A percentile compares a stretch with the other conserved stretches of the same genome.
These are phyloP conservation scores for Sugiyamaella lignohabitans DNA, from an alignment of 805 yeast species.

Conservation along the genomic window DNA sequence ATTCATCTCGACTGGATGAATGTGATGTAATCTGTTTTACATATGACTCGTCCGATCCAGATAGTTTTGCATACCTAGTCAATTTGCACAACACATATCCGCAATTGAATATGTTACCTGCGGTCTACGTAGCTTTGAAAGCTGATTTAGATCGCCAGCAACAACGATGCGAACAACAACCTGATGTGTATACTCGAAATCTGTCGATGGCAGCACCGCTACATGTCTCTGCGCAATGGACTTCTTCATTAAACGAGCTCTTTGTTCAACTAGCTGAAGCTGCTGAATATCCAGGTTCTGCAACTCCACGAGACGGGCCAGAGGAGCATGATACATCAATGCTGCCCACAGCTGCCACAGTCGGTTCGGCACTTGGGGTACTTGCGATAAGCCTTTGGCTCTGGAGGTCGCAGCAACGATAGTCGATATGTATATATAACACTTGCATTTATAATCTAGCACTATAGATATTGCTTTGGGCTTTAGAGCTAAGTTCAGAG, in stretches of 20 bases:
- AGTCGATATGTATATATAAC: not conserved
- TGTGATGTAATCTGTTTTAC: constrained; percentile 89
- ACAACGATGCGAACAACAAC: constrained; percentile 78
- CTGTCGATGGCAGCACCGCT: constrained; percentile 70
- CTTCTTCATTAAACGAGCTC: constrained; percentile 74
- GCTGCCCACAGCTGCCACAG: constrained; percentile 40
- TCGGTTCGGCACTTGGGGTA: constrained; percentile 2
- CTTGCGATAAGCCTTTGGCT: constrained; percentile 2
- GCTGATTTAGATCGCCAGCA: constrained; percentile 96
- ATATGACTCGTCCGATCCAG: constrained; percentile 95
- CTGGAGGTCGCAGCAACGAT: constrained; percentile 8
- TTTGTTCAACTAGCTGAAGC: constrained; percentile 85
- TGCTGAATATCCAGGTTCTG: constrained; percentile 67
- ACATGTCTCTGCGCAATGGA: constrained; percentile 88
- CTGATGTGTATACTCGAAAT: constrained; percentile 73
- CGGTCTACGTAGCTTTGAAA: constrained; percentile 83
- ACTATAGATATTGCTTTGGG: too few relatives aligned
- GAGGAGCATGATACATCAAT: constrained; percentile 47
- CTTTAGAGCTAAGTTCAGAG: too few relatives aligned
- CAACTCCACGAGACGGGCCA: constrained; percentile 62
- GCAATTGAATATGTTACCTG: constrained; percentile 60
- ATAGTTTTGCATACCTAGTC: constrained; percentile 77
- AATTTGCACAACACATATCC: constrained; percentile 59
- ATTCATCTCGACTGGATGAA: constrained; percentile 59
- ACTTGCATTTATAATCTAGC: too few relatives aligned